Evolutionary conservation across 2,329 filamentous ascomycete genomes (phyloP), one percentile per base, ranked within the genome.

Genomic region (Phialocephala subalpina): DNA sequence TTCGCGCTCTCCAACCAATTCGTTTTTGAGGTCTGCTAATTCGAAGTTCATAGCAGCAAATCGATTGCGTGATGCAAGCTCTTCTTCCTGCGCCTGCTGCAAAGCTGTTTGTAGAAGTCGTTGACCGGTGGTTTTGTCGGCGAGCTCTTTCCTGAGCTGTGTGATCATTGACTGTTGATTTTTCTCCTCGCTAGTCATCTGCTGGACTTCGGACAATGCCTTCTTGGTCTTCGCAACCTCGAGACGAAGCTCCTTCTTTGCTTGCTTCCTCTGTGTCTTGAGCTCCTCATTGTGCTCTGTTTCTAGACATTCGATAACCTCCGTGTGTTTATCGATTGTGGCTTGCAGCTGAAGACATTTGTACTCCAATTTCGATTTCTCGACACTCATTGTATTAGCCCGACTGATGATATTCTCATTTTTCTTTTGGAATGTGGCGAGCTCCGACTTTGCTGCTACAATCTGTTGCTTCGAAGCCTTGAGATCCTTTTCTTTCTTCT

Each of bases 401-500:
- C n/a, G 2, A 4, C 5, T 11, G 7, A 20, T 3, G 16, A 47
- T 14, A 5, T 3, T 20, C n/a, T 22, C 12, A 22, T 11, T 53
- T 12, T 36, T 20, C 16, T 12, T 29, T 29, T 58, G 22, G n/a
- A 8, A 36, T 18, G 45, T 27, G 9, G 22, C 20, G 18, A 29
- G 27, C 3, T 38, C 35, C 9, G 38, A 38, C 58, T 45, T 20
- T 29, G 22, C 49, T 16, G 36, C 14, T 29, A 42, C 20, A 7
- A 18, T 35, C 22, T 33, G 38, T 16, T 60, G 35, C 12, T 63
- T 67, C 14, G 64, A 29, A 5, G 22, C 55, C 14, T 63, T 63
- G 3, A 63, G 12, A 16, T 67, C 64, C 14, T 35, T 14, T 2
- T 67, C 49, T 8, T 55, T 60, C 22, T 59, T 63, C 7, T 60